Base-by-base conservation (phyloP, 2,329 filamentous ascomycete species). In the Arthrinium puccinioides region DNA sequence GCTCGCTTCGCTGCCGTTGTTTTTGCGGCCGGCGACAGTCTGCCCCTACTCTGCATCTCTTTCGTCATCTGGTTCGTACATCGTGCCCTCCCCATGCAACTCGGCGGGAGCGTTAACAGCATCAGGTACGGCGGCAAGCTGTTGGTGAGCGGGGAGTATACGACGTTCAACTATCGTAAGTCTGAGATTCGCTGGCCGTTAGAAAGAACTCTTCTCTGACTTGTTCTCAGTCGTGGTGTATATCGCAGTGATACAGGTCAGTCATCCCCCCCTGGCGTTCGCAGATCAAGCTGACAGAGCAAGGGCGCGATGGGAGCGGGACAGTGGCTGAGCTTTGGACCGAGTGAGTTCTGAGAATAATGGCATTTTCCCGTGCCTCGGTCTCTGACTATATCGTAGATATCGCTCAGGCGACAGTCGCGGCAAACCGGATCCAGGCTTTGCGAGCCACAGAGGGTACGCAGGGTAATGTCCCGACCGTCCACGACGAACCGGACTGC, bases 291-390 rank as follows among this genome's bases (percentile, higher is more conserved):
- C 5, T n/a, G 23, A 21, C 15, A 20, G 11, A 24, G 25, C 6
- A 19, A 56, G 53, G 54, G 80, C 4, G 78, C 77, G 4, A 80
- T 87, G 53, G 68, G 71, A 1, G 79, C 81, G 0, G 82, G 80
- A 0, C 74, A 82, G 45, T 77, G 79, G 50, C 74, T 87, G 36
- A 76, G 75, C 21, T 82, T 84, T 44, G 75, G 75, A 0, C 76
- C 79, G 7, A 84, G 53, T 55, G 45, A 43, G n/a, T n/a, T n/a
- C n/a, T n/a, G n/a, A n/a, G n/a, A n/a, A n/a, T n/a, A n/a, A n/a
- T n/a, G n/a, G n/a, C n/a, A n/a, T n/a, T n/a, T n/a, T n/a, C n/a
- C n/a, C n/a, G n/a, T n/a, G n/a, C n/a, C n/a, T n/a, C n/a, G n/a
- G n/a, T n/a, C n/a, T n/a, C n/a, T n/a, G n/a, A n/a, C n/a, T n/a